These are phyloP conservation scores for Ogataea salicorniae DNA, from an alignment of 805 yeast genomes.

Conservation along the genomic window DNA sequence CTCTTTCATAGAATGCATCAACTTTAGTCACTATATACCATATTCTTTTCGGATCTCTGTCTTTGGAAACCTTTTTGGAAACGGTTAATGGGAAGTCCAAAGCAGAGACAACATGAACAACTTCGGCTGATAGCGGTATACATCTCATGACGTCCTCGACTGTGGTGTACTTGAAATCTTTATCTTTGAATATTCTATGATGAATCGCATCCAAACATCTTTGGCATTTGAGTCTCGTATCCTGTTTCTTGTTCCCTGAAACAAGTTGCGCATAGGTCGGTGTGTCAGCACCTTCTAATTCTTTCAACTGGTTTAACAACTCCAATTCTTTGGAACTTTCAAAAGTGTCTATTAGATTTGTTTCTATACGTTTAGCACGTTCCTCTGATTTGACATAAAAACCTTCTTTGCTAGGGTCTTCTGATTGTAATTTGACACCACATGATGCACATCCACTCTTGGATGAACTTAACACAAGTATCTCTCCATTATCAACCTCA, in stretches of 20 bases:
- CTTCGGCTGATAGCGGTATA: conserved; percentile 40
- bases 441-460: conserved; percentile 44
- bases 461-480: no score
- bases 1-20: conserved; percentile 30
- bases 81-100: conserved; percentile 69
- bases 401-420: conserved; percentile 36
- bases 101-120: conserved; percentile 61
- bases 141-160: conserved; percentile 27
- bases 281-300: conserved; percentile 5
- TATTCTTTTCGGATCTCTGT: conserved; percentile 31
- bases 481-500: no score
- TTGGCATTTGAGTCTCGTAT: conserved; percentile 36
- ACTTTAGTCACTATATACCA: conserved; percentile 38
- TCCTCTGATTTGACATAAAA: conserved; percentile 28
- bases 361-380: neutral
- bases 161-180: conserved; percentile 31
- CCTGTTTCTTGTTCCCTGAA: neutral
- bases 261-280: conserved; percentile 4
- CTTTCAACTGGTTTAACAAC: conserved; percentile 6
- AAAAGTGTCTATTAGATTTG: neutral
- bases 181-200: conserved; percentile 34
- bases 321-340: conserved; percentile 6
- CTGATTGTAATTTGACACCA: conserved; percentile 48
- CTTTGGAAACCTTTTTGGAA: conserved; percentile 31
- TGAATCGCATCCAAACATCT: conserved; percentile 52